Percentiles rank a stretch among this genome's conserved stretches.
Evolutionary conservation across 495 filamentous ascomycete species (phyloP).

Genomic region (Aspergillus cavernicola): DNA sequence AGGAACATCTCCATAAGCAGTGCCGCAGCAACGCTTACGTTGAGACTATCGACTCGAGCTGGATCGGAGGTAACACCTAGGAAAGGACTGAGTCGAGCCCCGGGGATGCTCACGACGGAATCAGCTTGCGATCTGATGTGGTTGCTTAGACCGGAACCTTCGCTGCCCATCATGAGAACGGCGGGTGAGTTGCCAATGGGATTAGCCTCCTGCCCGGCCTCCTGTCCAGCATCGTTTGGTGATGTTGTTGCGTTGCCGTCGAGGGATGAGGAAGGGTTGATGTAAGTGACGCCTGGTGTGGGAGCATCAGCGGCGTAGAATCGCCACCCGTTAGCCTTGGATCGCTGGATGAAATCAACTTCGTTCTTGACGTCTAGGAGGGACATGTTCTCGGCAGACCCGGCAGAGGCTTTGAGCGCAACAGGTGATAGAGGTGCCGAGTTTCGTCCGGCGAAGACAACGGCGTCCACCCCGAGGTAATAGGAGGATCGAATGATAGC

Average conservation of each 20-base stretch:
- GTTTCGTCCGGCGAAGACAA: slow-evolving; percentile 61
- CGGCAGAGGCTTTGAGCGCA: slow-evolving; percentile 80
- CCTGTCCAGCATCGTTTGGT: background rate
- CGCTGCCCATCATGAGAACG: slow-evolving; percentile 77
- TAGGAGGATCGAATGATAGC: slow-evolving; percentile 81
- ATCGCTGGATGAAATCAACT: slow-evolving; percentile 62
- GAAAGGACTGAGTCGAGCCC: slow-evolving; percentile 31
- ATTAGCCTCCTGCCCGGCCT: background rate
- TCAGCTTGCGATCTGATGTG: slow-evolving; percentile 63
- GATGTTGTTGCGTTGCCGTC: background rate
- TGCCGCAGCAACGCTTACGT: slow-evolving; percentile 81
- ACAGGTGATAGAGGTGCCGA: slow-evolving; percentile 71
- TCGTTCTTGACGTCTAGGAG: slow-evolving; percentile 64
- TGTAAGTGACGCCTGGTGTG: slow-evolving; percentile 23
- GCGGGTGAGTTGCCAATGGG: slow-evolving; percentile 55
- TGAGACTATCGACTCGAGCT: slow-evolving; percentile 67
- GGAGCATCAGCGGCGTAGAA: slow-evolving; percentile 76
- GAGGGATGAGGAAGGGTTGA: slow-evolving; percentile 15
- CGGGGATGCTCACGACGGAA: slow-evolving; percentile 52
- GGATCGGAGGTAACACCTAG: slow-evolving; percentile 37
- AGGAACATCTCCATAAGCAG: slow-evolving; percentile 66
- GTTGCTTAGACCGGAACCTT: slow-evolving; percentile 67
- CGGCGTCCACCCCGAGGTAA: slow-evolving; percentile 78
- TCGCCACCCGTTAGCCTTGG: slow-evolving; percentile 69
- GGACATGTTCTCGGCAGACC: slow-evolving; percentile 74